A percentile compares a stretch with the other conserved stretches of the same genome.
Evolutionary conservation across 75 land plant species (phyloP).

Genomic region (Selaginella tamariscina): DNA sequence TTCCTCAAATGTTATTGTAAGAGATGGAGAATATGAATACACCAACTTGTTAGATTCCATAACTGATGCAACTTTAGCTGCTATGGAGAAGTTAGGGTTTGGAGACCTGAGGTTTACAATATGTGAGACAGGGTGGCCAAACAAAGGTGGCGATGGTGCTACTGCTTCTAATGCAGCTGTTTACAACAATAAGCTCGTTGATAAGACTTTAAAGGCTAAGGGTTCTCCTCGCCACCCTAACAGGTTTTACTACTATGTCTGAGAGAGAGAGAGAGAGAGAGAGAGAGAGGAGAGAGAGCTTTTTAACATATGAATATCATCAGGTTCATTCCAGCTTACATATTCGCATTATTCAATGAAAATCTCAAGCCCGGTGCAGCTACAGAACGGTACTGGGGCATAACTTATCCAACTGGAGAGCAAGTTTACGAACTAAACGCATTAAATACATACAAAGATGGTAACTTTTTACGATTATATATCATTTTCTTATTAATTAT

Average conservation of each 20-base stretch:
- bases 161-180: not conserved
- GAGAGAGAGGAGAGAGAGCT: no score
- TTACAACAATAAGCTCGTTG: not conserved
- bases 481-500: no score
- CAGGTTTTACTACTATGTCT: no score
- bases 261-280: no score
- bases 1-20: not conserved
- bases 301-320: no score
- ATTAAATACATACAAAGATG: no score
- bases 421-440: slow-evolving; percentile 3
- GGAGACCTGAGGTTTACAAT: not conserved
- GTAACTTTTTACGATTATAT: no score
- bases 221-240: not conserved
- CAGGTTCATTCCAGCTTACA: not conserved
- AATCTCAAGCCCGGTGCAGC: slow-evolving; percentile 7
- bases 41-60: slow-evolving; percentile 5
- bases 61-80: not conserved
- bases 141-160: slow-evolving; percentile 3
- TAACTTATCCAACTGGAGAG: not conserved
- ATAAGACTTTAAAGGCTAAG: not conserved
- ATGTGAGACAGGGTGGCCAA: slow-evolving; percentile 3
- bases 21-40: not conserved
- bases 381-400: not conserved
- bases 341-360: slow-evolving; percentile 4
- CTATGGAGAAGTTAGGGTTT: slow-evolving; percentile 9